phyloP scores from a whole-genome alignment of 345 rosid species.

The Nephelium lappaceum region DNA sequence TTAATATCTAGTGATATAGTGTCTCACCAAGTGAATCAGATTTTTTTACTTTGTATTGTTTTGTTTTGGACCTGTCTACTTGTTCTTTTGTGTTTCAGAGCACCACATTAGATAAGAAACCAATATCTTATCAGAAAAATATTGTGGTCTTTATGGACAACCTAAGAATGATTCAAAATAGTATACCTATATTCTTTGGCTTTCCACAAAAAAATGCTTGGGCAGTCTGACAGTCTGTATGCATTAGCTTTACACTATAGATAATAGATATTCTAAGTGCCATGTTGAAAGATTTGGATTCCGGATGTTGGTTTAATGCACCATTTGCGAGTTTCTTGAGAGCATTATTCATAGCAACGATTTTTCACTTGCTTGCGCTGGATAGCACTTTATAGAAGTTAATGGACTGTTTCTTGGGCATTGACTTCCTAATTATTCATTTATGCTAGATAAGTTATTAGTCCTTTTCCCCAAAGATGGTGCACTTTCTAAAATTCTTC shows the following conservation, averaged over 20 bases:
- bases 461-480: neutral
- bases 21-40: neutral
- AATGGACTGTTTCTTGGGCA: neutral
- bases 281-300: neutral
- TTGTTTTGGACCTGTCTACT: neutral
- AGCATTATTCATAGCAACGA: neutral
- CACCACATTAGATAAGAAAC: neutral
- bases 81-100: neutral
- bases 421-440: neutral
- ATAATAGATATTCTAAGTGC: neutral
- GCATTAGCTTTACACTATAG: slow-evolving; percentile 1
- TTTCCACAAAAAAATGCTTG: neutral
- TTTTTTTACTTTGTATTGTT: neutral
- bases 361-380: neutral
- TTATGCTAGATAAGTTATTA: slow-evolving; percentile 4
- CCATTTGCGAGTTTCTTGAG: neutral
- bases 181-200: neutral
- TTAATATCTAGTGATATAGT: neutral
- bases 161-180: no score
- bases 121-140: neutral
- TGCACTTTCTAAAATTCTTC: slow-evolving; percentile 14
- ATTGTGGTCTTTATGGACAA: neutral
- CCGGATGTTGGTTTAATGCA: neutral
- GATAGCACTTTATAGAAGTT: neutral
- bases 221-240: neutral